Base-by-base conservation (phyloP, 768 basidiomycete genomes). In the Lactarius tabidus region DNA sequence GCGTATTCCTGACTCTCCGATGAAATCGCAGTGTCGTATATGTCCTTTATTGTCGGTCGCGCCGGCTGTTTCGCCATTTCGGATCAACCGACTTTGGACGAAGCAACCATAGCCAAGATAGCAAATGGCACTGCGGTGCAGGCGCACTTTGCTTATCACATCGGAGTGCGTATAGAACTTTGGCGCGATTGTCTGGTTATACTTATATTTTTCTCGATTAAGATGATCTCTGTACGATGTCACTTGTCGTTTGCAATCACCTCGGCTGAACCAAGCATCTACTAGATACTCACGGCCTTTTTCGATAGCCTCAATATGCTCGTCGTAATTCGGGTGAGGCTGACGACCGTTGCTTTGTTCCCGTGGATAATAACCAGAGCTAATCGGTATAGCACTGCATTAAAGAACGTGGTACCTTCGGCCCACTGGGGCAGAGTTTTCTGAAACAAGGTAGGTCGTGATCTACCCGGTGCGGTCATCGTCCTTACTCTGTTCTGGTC, bases 381-480 rank as follows among this genome's bases (percentile, higher is more conserved):
- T 2, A 33, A 48, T 20, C 23, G 15, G 10, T 35, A 12, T 38
- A 69, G 69, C 43, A 68, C 39, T 69, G 63, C 45, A 2, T 69
- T 55, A 18, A 10, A 9, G 43, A 61, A 38, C 69, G 41, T 9
- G 65, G 60, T 39, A 39, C 57, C 20, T 48, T 54, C 18, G 63
- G 66, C 17, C 59, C 60, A 9, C 60, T 69, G 26, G 67, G 67
- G 33, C 31, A 59, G 39, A 63, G 58, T 54, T 68, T 69, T 51
- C 39, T 69, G 29, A 66, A 64, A 56, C 68, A 69, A 64, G 68
- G 68, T 31, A 61, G 7, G 66, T 51, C 36, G 15, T 48, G 35
- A 26, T 58, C 57, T 29, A 18, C 57, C 15, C 41, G 35, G 23
- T 6, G 15, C 39, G n/a, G 20, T 65, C 29, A 38, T 28, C 38